These are phyloP conservation scores for Endocalyx cinctus DNA, from an alignment of 2,329 filamentous ascomycete species.

Conservation along the genomic window DNA sequence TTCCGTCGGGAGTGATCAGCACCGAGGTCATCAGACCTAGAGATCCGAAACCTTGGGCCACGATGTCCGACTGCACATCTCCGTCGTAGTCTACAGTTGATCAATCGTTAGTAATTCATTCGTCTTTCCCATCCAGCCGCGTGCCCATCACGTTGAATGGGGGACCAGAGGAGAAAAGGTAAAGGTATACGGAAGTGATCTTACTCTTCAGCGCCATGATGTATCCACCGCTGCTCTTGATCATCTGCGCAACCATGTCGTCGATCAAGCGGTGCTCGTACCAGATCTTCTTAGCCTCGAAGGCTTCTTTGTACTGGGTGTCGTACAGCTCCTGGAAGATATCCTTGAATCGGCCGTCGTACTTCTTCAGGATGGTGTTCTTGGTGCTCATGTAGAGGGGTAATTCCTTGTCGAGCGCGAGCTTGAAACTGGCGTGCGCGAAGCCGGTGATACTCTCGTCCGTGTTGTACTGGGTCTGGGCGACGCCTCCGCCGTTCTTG, in stretches of 20 bases:
- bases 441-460: slow-evolving; percentile 93
- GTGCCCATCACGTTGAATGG: too few relatives aligned
- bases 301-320: slow-evolving; percentile 76
- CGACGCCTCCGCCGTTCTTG: slow-evolving; percentile 78
- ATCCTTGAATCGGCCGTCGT: slow-evolving; percentile 98
- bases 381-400: slow-evolving; percentile 99
- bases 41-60: slow-evolving; percentile 96
- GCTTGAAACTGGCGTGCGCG: slow-evolving; percentile 94
- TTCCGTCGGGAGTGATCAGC: slow-evolving; percentile 92
- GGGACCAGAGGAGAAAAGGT: background rate
- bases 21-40: slow-evolving; percentile 98
- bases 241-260: slow-evolving; percentile 99
- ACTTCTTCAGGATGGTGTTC: slow-evolving; percentile 99
- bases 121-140: background rate
- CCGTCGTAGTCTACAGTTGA: slow-evolving; percentile 95
- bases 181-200: slow-evolving; percentile 25
- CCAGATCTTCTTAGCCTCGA: slow-evolving; percentile 92
- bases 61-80: slow-evolving; percentile 97
- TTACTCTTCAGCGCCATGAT: slow-evolving; percentile 97
- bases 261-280: slow-evolving; percentile 99
- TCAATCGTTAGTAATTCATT: slow-evolving; percentile 13
- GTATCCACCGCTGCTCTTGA: slow-evolving; percentile 96
- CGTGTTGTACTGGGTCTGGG: slow-evolving; percentile 98
- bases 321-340: slow-evolving; percentile 99
- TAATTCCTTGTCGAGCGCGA: slow-evolving; percentile 78